phyloP scores from a whole-genome alignment of 495 filamentous ascomycete species.

The Cenococcum geophilum region DNA sequence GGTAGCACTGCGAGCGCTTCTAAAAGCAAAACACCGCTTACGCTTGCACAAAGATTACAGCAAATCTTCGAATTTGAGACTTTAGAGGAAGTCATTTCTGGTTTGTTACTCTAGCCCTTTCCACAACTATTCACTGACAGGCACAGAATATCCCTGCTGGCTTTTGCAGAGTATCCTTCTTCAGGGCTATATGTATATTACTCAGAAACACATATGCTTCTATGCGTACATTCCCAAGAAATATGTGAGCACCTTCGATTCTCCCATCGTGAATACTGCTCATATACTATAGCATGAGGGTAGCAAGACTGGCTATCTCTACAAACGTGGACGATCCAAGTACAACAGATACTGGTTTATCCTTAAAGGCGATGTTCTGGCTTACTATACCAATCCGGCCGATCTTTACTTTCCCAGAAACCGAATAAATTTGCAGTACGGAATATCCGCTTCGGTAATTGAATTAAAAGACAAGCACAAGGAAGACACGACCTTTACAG shows the following conservation, averaged over 20 bases:
- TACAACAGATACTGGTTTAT: slow-evolving; percentile 95
- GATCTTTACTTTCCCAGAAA: slow-evolving; percentile 89
- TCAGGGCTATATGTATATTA: slow-evolving; percentile 97
- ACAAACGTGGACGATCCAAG: slow-evolving; percentile 84
- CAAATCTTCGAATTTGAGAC: slow-evolving; percentile 84
- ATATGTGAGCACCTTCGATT: slow-evolving; percentile 48
- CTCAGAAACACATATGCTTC: slow-evolving; percentile 87
- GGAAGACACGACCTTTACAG: slow-evolving; percentile 66
- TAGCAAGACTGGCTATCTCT: slow-evolving; percentile 81
- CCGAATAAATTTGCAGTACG: slow-evolving; percentile 88
- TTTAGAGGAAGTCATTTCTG: slow-evolving; percentile 77
- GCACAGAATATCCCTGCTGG: slow-evolving; percentile 85
- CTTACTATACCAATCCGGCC: slow-evolving; percentile 81
- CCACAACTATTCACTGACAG: slow-evolving; percentile 17
- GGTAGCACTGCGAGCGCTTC: slow-evolving; percentile 36
- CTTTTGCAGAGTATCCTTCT: slow-evolving; percentile 86
- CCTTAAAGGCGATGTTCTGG: slow-evolving; percentile 88
- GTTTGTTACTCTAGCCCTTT: slow-evolving; percentile 37
- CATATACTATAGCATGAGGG: slow-evolving; percentile 53
- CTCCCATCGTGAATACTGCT: slow-evolving; percentile 24
- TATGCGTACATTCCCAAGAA: slow-evolving; percentile 95
- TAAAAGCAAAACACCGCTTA: slow-evolving; percentile 37
- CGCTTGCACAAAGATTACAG: slow-evolving; percentile 64
- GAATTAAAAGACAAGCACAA: slow-evolving; percentile 63
- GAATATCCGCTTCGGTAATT: slow-evolving; percentile 69